Percentiles rank a stretch among this genome's conserved stretches.
Evolutionary conservation across 2,329 filamentous ascomycete species (phyloP).

Genomic region (Xylariaceae sp.): DNA sequence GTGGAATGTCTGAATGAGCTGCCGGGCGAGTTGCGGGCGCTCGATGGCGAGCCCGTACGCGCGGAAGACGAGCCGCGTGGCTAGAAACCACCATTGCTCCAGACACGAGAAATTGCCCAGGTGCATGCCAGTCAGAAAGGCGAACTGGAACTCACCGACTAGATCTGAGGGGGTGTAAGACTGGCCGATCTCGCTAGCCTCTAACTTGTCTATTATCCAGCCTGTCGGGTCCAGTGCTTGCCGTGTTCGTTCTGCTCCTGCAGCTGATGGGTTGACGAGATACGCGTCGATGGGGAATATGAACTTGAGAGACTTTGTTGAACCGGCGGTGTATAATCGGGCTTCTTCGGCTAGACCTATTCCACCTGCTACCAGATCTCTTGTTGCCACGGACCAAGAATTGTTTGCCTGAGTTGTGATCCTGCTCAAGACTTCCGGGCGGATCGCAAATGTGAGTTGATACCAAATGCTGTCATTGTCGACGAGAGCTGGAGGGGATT

Average conservation of each 20-base stretch:
- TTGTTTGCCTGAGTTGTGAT: slow-evolving; percentile 40
- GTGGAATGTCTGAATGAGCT: slow-evolving; percentile 48
- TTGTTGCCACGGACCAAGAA: slow-evolving; percentile 52
- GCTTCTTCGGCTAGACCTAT: slow-evolving; percentile 39
- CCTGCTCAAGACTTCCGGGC: slow-evolving; percentile 40
- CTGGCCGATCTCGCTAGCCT: slow-evolving; percentile 18
- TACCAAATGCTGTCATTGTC: slow-evolving; percentile 44
- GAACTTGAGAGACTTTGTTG: slow-evolving; percentile 23
- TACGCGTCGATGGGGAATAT: slow-evolving; percentile 28
- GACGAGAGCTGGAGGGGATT: slow-evolving; percentile 24
- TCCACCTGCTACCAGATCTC: slow-evolving; percentile 47
- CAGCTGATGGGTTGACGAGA: slow-evolving; percentile 25
- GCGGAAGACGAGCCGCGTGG: slow-evolving; percentile 48
- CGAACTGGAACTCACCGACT: slow-evolving; percentile 58
- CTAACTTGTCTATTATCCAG: slow-evolving; percentile 42
- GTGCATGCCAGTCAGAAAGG: slow-evolving; percentile 54
- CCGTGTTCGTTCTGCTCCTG: slow-evolving; percentile 27
- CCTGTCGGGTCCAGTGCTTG: slow-evolving; percentile 39
- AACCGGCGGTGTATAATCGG: slow-evolving; percentile 32
- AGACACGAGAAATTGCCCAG: slow-evolving; percentile 57
- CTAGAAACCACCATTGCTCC: slow-evolving; percentile 59
- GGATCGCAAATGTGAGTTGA: slow-evolving; percentile 48
- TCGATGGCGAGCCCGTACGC: slow-evolving; percentile 42
- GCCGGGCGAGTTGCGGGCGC: slow-evolving; percentile 42
- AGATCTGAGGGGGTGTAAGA: slow-evolving; percentile 41